Conservation (phyloP, 371 early-diverging fungal genomes). For the Apophysomyces trapeziformis region DNA sequence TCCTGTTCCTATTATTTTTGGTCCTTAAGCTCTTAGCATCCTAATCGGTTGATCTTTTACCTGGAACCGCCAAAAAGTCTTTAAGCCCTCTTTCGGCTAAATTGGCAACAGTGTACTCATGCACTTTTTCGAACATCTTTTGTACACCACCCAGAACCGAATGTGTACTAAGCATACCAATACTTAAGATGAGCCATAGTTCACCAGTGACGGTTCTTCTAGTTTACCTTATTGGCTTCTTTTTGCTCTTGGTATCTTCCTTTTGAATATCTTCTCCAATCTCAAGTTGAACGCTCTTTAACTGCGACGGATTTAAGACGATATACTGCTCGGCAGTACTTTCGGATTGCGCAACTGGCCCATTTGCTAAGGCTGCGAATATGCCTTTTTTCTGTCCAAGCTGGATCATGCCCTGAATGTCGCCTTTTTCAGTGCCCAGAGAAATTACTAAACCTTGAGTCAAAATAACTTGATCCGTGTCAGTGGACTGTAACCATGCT, state of each 20-base stretch:
- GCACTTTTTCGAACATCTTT: constrained; percentile 44
- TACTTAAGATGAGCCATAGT: background rate
- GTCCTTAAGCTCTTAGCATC: background rate
- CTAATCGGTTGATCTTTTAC: constrained; percentile 12
- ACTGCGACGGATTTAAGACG: constrained; percentile 31
- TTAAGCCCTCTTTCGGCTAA: constrained; percentile 55
- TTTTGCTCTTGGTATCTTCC: constrained; percentile 1
- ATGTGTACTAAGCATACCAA: background rate
- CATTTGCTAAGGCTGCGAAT: constrained; percentile 25
- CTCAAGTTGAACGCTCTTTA: constrained; percentile 44
- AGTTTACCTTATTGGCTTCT: constrained; percentile 15
- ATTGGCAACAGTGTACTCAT: constrained; percentile 57
- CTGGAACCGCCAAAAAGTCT: constrained; percentile 54
- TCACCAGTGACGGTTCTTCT: background rate
- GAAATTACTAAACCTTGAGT: constrained; percentile 17
- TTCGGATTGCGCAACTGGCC: constrained; percentile 16
- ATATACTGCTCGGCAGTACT: constrained; percentile 41
- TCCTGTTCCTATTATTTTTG: constrained; percentile 52
- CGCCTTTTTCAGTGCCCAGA: constrained; percentile 7
- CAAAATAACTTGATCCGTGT: constrained; percentile 11
- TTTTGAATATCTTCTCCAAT: constrained; percentile 52
- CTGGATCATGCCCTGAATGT: constrained; percentile 28
- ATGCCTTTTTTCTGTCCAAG: constrained; percentile 44
- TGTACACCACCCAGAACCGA: constrained; percentile 55
- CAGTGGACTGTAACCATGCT: constrained; percentile 8